Evolutionary conservation across 75 land plant genomes (phyloP), one percentile per base, ranked within the genome.

Genomic region (Adiantum capillusveneris): DNA sequence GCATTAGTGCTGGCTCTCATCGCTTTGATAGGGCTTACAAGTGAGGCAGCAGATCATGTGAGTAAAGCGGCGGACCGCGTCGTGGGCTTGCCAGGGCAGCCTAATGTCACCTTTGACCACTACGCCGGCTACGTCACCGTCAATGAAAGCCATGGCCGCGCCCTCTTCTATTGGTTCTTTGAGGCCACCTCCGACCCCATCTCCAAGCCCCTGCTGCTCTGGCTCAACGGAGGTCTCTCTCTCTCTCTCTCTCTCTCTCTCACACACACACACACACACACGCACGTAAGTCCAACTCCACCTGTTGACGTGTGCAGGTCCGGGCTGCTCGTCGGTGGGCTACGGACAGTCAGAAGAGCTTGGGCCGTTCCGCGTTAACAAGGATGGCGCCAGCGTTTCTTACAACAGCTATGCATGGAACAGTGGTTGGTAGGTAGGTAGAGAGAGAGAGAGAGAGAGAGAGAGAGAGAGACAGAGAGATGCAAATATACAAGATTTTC

Each of bases 321-420:
- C 94, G 27, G 94, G 94, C 6, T 88, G 94, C 54, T 88, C 94
- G 17, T 88, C 94, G 29, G 69, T 88, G 34, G 94, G 79, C 24
- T 77, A 82, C 72, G 94, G 94, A 30, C 83, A 81, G 42, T 69
- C 83, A 19, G 71, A 82, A 60, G 94, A 88, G 64, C 77, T 82
- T 45, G 94, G 94, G 48, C 94, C 94, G 43, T 85, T 82, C 34
- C 57, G 75, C 22, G 69, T 85, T 25, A 64, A 75, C 62, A 59
- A 63, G 0, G 56, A 76, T 31, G 78, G 76, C 2, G 49, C 54
- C 13, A 75, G 75, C 17, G 67, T 88, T 24, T 63, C 66, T 46
- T 58, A 56, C 42, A 88, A 88, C 59, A 44, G 52, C 6, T 76
- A 66, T 59, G 67, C 94, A 2, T 88, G 86, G 90, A 85, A 77